Conservation (phyloP, 805 yeast genomes). For the Lipomyces sp. region DNA sequence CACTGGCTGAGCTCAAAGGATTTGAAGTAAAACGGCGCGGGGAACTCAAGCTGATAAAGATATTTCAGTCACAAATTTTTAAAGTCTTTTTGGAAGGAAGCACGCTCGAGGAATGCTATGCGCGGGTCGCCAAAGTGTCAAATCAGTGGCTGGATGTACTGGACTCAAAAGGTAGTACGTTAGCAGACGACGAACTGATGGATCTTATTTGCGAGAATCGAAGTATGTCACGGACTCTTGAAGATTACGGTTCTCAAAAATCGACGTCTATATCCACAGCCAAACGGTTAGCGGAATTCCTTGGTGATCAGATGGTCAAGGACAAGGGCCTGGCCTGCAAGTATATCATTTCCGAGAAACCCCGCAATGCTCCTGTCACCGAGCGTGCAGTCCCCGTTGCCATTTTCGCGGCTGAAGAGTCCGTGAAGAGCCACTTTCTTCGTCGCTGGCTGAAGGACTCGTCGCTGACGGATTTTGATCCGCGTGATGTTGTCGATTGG, state of each 20-base stretch:
- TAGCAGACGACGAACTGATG: constrained; percentile 91
- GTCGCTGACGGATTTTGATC: constrained; percentile 74
- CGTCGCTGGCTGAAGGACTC: constrained; percentile 86
- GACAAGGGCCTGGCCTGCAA: constrained; percentile 95
- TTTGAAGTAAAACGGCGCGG: constrained; percentile 97
- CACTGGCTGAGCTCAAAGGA: constrained; percentile 92
- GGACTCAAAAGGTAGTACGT: constrained; percentile 77
- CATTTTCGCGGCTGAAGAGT: constrained; percentile 77
- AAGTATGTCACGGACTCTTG: constrained; percentile 87
- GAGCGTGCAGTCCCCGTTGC: constrained; percentile 97
- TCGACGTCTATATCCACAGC: constrained; percentile 97
- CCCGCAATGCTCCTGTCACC: constrained; percentile 83
- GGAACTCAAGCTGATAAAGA: constrained; percentile 86
- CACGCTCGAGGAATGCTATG: constrained; percentile 74
- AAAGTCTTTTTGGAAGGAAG: constrained; percentile 85
- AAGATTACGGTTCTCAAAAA: constrained; percentile 85
- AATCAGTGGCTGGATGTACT: constrained; percentile 94
- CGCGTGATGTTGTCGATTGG: constrained; percentile 91
- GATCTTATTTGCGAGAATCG: constrained; percentile 94
- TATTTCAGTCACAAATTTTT: constrained; percentile 92
- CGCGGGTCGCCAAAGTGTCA: constrained; percentile 87
- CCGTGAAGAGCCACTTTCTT: constrained; percentile 67
- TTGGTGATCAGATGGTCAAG: constrained; percentile 94
- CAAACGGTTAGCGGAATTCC: constrained; percentile 82
- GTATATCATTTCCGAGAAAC: constrained; percentile 82